Evolutionary conservation across 176 grass and related monocot genomes (phyloP).

Genomic region (Urochloa ruziziensis): DNA sequence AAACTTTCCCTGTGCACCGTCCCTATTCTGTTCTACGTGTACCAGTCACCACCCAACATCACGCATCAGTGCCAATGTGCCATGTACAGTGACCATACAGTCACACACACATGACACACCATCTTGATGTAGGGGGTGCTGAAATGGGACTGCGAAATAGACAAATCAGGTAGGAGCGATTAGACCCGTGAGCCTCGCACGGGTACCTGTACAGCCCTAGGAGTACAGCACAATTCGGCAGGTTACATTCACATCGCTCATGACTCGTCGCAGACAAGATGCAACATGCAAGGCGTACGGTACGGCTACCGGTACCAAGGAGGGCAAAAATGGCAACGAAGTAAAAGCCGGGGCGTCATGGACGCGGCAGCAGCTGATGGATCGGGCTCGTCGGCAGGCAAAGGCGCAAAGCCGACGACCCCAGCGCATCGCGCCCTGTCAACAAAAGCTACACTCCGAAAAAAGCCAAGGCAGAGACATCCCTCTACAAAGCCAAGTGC

Average conservation of each 20-base stretch:
- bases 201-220: not conserved
- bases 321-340: not conserved
- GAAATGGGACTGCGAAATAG: not conserved
- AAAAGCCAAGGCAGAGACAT: slow-evolving; percentile 8
- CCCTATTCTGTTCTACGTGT: too few species aligned
- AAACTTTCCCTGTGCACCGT: not conserved
- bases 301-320: not conserved
- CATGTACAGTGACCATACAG: not conserved
- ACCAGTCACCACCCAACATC: not conserved
- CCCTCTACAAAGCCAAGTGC: slow-evolving; percentile 39
- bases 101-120: too few species aligned
- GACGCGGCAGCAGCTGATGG: not conserved
- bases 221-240: not conserved
- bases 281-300: not conserved
- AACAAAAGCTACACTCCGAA: slow-evolving; percentile 20
- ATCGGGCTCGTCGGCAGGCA: not conserved
- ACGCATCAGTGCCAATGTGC: too few species aligned
- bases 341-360: not conserved
- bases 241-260: not conserved
- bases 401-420: slow-evolving; percentile 24
- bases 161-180: not conserved
- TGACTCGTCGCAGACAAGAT: slow-evolving; percentile 13
- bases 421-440: slow-evolving; percentile 1
- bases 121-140: not conserved
- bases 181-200: not conserved